Base-by-base conservation (phyloP, 1,284 basidiomycete genomes). In the Cryptococcus maquisensis region DNA sequence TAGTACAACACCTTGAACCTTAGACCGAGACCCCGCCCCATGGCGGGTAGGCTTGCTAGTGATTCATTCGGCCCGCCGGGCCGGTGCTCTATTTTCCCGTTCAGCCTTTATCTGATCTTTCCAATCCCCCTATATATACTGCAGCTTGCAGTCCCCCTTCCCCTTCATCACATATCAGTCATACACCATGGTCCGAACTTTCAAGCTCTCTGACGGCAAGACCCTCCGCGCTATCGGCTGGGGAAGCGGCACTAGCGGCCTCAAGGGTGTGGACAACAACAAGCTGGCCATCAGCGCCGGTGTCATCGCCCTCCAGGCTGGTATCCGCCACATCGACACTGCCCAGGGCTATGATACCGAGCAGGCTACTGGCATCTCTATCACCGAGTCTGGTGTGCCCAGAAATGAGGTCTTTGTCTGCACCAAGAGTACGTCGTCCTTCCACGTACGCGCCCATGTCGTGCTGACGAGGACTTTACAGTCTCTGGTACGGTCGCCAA, bases 371-470 rank as follows among this genome's bases (percentile, higher is more conserved):
- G 76, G 73, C 1, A 67, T 61, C 10, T 76, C 76, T 0, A 66
- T 81, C 56, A 68, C 71, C 52, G 71, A 76, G 35, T 67, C 69
- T 9, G 77, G 77, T 0, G 60, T 79, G 37, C 67, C 72, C 54
- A 69, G 78, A 36, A 69, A 76, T 46, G 73, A 80, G 16, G 66
- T 81, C 39, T 81, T 77, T 68, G 68, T 81, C 51, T 80, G 79
- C 28, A 84, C 82, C 40, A 84, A 85, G 63, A 45, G 69, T 68
- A 47, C 41, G 69, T 51, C 20, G 3, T 8, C 23, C 24, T 6
- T 13, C 15, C 18, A n/a, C n/a, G 6, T 26, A n/a, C n/a, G 5
- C 21, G 7, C 10, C 15, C 24, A 20, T 21, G 49, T 38, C 4
- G n/a, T 6, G 23, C 46, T 46, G 35, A 42, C 38, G n/a, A 16